Evolutionary conservation across 345 rosid genomes (phyloP).

Genomic region (Arabis alpina): DNA sequence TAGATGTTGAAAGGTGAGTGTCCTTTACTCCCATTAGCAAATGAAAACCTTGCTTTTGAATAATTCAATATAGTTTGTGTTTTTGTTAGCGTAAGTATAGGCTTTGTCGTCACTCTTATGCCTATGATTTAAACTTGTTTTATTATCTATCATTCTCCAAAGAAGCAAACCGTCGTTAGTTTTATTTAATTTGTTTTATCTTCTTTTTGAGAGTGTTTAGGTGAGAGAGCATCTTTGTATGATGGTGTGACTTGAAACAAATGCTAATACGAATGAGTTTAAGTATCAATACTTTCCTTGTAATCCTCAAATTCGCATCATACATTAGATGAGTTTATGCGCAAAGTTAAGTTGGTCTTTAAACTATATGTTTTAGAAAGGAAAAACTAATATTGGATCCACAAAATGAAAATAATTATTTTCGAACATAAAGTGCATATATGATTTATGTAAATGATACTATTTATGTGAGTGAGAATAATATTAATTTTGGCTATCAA

Average conservation of each 20-base stretch:
- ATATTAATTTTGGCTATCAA: no score
- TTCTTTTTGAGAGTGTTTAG: neutral
- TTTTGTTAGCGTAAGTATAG: conserved; percentile 31
- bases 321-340: neutral
- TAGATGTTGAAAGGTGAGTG: neutral
- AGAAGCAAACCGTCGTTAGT: neutral
- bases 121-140: conserved; percentile 15
- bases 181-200: neutral
- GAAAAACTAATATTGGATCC: no score
- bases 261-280: neutral
- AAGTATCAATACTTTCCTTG: conserved; percentile 33
- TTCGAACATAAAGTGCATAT: no score
- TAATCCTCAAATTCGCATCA: conserved; percentile 9
- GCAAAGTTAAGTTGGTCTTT: neutral
- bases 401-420: no score
- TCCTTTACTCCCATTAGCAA: neutral
- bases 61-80: conserved; percentile 1
- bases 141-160: neutral
- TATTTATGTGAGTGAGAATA: no score
- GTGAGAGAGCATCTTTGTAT: conserved; percentile 5
- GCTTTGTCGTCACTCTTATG: conserved; percentile 30
- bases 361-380: neutral
- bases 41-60: neutral
- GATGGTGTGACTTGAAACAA: conserved; percentile 13
- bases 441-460: no score